phyloP scores from a whole-genome alignment of 2,329 filamentous ascomycete genomes.

The Fusarium odoratissimum region DNA sequence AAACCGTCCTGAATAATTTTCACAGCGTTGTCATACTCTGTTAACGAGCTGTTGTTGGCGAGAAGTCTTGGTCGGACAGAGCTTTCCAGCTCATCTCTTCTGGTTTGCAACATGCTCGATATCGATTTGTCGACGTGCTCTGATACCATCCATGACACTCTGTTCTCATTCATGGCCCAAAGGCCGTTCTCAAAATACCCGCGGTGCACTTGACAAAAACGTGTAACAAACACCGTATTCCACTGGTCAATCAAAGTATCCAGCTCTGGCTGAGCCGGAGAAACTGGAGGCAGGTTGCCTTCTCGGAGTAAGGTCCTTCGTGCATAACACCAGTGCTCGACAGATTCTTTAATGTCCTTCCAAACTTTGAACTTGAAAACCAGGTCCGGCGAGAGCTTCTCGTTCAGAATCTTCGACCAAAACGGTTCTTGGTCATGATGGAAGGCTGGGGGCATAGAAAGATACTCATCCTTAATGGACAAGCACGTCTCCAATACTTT shows the following conservation, averaged over 20 bases:
- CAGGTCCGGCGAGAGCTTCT: not conserved
- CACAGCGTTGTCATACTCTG: not conserved
- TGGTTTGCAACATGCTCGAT: not conserved
- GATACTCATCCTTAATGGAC: not conserved
- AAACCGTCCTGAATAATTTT: not conserved
- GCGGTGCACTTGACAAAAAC: slow-evolving; percentile 10
- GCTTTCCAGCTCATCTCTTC: slow-evolving; percentile 6
- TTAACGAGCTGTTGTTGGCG: not conserved
- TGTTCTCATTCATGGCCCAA: not conserved
- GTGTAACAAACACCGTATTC: slow-evolving; percentile 25
- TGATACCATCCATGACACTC: not conserved
- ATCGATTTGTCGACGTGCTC: slow-evolving; percentile 3
- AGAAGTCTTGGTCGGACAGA: not conserved
- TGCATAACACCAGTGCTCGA: slow-evolving; percentile 10
- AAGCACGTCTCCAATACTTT: not conserved
- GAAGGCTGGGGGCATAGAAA: fast-evolving
- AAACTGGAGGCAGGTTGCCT: not conserved
- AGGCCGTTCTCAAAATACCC: slow-evolving; percentile 2
- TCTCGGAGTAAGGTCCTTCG: slow-evolving; percentile 7
- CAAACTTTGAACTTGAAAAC: not conserved
- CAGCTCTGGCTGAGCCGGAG: not conserved
- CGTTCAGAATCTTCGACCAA: not conserved
- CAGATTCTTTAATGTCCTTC: not conserved
- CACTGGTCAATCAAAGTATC: slow-evolving; percentile 28
- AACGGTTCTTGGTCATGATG: not conserved